Base-by-base conservation (phyloP, 2,329 filamentous ascomycete genomes). In the Elsinoe australis region DNA sequence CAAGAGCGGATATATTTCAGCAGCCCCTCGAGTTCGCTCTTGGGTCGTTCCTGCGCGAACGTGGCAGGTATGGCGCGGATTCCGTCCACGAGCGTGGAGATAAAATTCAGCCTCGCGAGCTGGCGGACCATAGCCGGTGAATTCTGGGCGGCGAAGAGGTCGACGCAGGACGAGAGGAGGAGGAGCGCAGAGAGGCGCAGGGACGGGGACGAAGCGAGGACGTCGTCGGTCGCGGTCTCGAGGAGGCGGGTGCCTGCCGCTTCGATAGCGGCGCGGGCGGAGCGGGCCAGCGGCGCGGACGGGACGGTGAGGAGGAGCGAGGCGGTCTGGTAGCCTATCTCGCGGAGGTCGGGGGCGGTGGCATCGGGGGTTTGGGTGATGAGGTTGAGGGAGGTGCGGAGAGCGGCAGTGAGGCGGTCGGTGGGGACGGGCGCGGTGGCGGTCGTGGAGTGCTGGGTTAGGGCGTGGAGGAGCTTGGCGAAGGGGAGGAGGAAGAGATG, bases 171-270 rank as follows among this genome's bases (percentile, higher is more conserved):
- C 47, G 85, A 82, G 26, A 98, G 73, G n/a, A 96, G 73, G 29
- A 95, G 76, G 34, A 96, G 72, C 8, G 92, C 88, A 1, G 90
- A 83, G 3, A 94, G 81, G 60, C 94, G 85, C 64, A 87, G 94
- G 9, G 75, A 78, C 29, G 85, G 77, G 59, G 90, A 84, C 31
- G 88, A 87, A 51, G 84, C 82, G 63, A 89, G 90, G 15, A 88
- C 89, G 68, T 98, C 92, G 59, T 98, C 92, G 61, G 89, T 95
- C 34, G 95, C 74, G 19, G 87, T 80, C 57, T 90, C 87, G 52
- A 96, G 76, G 31, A 96, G 72, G 48, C 85, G 77, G 58, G 87
- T 85, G 31, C 92, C 89, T 35, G 87, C 81, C 3, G 83, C 79
- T 63, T 86, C 87, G 56, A 94, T 36, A 4, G 48, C 50, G 19